Evolutionary conservation across 2,329 filamentous ascomycete species (phyloP).

Genomic region (Chrysoporthe cubensis): DNA sequence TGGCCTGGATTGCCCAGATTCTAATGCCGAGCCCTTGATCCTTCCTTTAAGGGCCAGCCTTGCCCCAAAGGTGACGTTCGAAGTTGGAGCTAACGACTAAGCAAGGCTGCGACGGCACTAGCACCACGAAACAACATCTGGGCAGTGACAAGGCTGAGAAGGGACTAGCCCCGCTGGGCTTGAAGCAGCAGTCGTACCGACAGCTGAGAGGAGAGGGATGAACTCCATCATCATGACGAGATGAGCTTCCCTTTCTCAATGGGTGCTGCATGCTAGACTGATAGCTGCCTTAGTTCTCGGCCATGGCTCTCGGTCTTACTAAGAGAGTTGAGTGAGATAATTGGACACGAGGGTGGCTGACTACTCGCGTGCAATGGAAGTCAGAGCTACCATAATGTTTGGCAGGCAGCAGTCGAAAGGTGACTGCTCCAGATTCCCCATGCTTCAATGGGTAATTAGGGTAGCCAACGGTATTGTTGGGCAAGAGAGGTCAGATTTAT

Average conservation of each 20-base stretch:
- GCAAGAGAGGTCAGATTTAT: too few relatives aligned
- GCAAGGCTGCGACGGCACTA: conserved; percentile 5
- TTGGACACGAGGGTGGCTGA: neutral
- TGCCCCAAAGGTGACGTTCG: conserved; percentile 2
- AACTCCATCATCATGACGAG: neutral
- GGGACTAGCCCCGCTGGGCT: neutral
- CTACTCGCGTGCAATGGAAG: neutral
- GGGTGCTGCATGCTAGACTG: too few relatives aligned
- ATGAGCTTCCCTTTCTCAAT: neutral
- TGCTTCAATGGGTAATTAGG: neutral
- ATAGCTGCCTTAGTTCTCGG: neutral
- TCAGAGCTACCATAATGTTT: neutral
- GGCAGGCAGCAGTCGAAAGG: too few relatives aligned
- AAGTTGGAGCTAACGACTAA: neutral
- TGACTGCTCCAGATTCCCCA: neutral
- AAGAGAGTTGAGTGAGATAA: neutral
- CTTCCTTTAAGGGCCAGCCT: conserved; percentile 8
- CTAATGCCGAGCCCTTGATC: neutral
- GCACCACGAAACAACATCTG: neutral
- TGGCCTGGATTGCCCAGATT: neutral
- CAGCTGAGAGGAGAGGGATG: neutral
- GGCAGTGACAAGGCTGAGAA: neutral
- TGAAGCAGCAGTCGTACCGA: too few relatives aligned
- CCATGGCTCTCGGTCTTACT: neutral
- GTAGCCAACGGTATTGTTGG: too few relatives aligned